Evolutionary conservation across 495 filamentous ascomycete species (phyloP).

Genomic region (Penicillium coffeae): DNA sequence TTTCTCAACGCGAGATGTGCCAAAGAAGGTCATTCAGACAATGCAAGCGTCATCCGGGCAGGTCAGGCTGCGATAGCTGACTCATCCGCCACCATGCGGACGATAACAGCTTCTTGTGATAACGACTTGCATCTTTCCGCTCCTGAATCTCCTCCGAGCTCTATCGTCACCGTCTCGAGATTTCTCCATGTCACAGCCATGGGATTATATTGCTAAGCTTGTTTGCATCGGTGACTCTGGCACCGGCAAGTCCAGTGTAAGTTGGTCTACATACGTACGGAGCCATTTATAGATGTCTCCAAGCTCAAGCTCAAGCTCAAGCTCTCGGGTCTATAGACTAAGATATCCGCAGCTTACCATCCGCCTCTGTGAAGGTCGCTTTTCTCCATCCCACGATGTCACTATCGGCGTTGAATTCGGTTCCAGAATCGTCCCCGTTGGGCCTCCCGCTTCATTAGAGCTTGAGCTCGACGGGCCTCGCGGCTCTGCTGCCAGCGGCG

Average conservation of each 20-base stretch:
- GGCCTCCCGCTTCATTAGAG: slow-evolving; percentile 59
- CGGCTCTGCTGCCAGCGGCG: slow-evolving; percentile 4
- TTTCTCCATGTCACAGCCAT: slow-evolving; percentile 69
- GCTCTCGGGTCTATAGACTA: background rate
- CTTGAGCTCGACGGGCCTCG: slow-evolving; percentile 30
- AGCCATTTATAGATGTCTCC: background rate
- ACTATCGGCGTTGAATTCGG: slow-evolving; percentile 99
- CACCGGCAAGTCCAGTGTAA: slow-evolving; percentile 79
- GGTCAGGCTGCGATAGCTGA: slow-evolving; percentile 40
- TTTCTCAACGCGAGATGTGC: background rate
- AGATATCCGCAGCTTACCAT: slow-evolving; percentile 65
- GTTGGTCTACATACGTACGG: too few species aligned
- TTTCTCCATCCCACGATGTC: slow-evolving; percentile 88
- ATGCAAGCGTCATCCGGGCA: slow-evolving; percentile 40
- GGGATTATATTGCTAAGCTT: slow-evolving; percentile 98
- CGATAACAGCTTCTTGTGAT: background rate
- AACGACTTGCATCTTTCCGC: background rate
- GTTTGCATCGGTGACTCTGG: slow-evolving; percentile 95
- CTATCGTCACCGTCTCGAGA: slow-evolving; percentile 1
- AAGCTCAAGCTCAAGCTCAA: too few species aligned
- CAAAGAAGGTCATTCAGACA: slow-evolving; percentile 19
- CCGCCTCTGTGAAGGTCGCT: slow-evolving; percentile 94
- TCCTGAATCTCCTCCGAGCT: slow-evolving; percentile 2
- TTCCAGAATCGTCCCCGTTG: slow-evolving; percentile 87
- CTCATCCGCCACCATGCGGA: slow-evolving; percentile 27